phyloP scores from a whole-genome alignment of 192 early-diverging fungal genomes.

The Coemansia guatemalensis region DNA sequence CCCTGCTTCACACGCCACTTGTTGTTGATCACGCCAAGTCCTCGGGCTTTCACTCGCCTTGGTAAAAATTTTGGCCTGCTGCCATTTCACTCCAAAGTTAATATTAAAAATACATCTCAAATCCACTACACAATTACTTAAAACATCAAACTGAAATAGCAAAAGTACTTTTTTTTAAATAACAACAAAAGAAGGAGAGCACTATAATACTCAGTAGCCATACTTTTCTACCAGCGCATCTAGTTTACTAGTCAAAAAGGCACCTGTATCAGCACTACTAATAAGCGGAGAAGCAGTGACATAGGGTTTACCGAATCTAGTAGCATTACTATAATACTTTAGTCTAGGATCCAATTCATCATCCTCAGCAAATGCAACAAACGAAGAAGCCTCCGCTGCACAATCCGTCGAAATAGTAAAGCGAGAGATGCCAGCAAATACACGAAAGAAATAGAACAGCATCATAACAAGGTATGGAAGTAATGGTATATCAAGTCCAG shows the following conservation, averaged over 20 bases:
- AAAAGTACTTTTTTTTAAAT: no score
- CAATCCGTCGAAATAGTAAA: slow-evolving; percentile 39
- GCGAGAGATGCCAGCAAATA: slow-evolving; percentile 13
- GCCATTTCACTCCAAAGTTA: no score
- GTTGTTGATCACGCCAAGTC: no score
- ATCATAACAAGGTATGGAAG: slow-evolving; percentile 20
- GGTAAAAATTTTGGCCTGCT: no score
- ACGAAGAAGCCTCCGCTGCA: slow-evolving; percentile 16
- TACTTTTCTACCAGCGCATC: slow-evolving; percentile 21
- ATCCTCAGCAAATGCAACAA: slow-evolving; percentile 13
- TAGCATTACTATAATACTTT: slow-evolving; percentile 42
- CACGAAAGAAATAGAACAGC: slow-evolving; percentile 32
- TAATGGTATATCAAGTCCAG: slow-evolving; percentile 16
- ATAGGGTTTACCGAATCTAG: slow-evolving; percentile 18
- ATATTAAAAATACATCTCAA: no score
- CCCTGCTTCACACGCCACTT: no score
- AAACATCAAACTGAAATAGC: no score
- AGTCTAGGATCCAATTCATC: slow-evolving; percentile 20
- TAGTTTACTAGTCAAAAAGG: slow-evolving; percentile 22
- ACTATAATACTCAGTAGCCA: background rate
- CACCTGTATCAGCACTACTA: background rate
- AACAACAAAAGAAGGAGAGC: no score
- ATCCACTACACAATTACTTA: no score
- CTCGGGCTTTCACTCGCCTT: no score
- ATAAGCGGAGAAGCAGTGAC: slow-evolving; percentile 19